phyloP scores from a whole-genome alignment of 192 early-diverging fungal genomes.

The Diversispora eburnea region DNA sequence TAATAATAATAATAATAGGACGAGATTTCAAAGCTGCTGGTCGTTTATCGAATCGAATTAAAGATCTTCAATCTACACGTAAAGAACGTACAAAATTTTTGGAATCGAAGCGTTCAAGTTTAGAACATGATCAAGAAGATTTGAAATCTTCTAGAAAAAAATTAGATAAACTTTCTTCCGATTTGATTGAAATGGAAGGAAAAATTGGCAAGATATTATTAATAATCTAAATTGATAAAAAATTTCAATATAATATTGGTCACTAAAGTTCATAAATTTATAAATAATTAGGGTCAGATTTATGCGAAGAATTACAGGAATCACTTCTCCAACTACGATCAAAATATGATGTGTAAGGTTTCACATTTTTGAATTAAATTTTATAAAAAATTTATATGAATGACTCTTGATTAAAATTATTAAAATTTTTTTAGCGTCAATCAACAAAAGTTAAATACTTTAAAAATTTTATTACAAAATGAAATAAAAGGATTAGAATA shows the following conservation, averaged over 20 bases:
- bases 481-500: constrained; percentile 21
- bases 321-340: constrained; percentile 16
- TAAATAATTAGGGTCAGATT: constrained; percentile 10
- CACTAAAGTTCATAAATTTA: neutral
- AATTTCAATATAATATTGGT: neutral
- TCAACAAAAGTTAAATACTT: neutral
- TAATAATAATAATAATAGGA: too few relatives aligned
- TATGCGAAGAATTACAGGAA: constrained; percentile 16
- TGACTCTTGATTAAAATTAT: neutral
- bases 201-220: constrained; percentile 9
- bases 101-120: constrained; percentile 6
- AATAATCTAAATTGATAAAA: neutral
- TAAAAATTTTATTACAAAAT: constrained; percentile 9
- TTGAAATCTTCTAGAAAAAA: constrained; percentile 7
- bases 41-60: constrained; percentile 15
- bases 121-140: constrained; percentile 16
- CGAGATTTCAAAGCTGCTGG: constrained; percentile 14
- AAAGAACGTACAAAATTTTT: constrained; percentile 20
- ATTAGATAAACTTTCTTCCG: neutral
- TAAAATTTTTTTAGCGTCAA: neutral
- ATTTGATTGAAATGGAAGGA: constrained; percentile 2
- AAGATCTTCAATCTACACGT: constrained; percentile 16
- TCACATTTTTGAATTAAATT: neutral
- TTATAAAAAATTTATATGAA: neutral
- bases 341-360: constrained; percentile 23